These are phyloP conservation scores for Vaccinium darrowii DNA, from an alignment of 148 eudicot genomes.

Conservation along the genomic window DNA sequence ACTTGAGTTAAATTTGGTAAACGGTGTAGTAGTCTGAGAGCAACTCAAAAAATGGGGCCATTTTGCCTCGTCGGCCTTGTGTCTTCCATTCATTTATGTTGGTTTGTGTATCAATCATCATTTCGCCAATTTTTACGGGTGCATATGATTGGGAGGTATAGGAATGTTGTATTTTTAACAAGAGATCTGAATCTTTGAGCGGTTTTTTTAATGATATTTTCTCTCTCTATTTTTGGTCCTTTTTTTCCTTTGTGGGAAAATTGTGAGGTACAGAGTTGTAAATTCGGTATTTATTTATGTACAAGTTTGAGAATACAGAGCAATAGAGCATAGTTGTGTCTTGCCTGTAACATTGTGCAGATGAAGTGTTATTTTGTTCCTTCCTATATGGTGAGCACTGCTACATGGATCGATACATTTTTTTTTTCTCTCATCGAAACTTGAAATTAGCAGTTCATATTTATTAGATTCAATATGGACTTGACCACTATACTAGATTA, in stretches of 20 bases:
- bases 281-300: slow-evolving; percentile 19
- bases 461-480: background rate
- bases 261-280: slow-evolving; percentile 24
- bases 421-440: too few species aligned
- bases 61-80: slow-evolving; percentile 24
- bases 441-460: background rate
- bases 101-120: slow-evolving; percentile 20
- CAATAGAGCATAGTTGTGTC: background rate
- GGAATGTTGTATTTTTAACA: slow-evolving; percentile 21
- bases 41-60: slow-evolving; percentile 10
- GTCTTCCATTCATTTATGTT: slow-evolving; percentile 10
- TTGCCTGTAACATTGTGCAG: background rate
- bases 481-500: too few species aligned
- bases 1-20: slow-evolving; percentile 53
- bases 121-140: slow-evolving; percentile 25
- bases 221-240: background rate
- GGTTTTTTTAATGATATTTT: background rate
- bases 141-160: slow-evolving; percentile 26
- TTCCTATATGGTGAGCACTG: background rate
- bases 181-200: slow-evolving; percentile 7
- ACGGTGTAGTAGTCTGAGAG: slow-evolving; percentile 32
- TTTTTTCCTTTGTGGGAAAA: background rate
- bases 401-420: background rate
- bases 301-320: background rate
- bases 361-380: background rate